A percentile compares a stretch with the other conserved stretches of the same genome.
Conservation (phyloP, 345 rosid genomes). For the Erucastrum elatum region DNA sequence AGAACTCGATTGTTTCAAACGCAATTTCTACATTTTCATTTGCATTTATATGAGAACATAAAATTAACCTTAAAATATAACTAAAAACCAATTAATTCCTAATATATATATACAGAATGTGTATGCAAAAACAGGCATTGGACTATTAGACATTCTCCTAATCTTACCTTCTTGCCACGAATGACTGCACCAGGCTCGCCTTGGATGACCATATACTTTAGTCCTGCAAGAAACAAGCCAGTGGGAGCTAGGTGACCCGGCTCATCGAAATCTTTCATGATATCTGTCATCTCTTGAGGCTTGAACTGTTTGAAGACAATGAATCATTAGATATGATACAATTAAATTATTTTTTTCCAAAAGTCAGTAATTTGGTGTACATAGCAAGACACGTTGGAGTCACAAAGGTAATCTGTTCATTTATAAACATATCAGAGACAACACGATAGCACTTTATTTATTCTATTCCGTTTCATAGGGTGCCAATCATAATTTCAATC, state of each 20-base stretch:
- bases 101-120: background rate
- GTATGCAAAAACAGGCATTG: background rate
- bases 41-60: background rate
- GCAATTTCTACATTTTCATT: background rate
- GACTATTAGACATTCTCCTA: background rate
- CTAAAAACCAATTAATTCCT: background rate
- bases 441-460: background rate
- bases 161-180: conserved; percentile 70
- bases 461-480: background rate
- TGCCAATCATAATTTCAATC: background rate
- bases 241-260: conserved; percentile 72
- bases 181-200: conserved; percentile 65
- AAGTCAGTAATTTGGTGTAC: background rate
- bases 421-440: background rate
- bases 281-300: conserved; percentile 49
- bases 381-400: background rate
- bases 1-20: background rate
- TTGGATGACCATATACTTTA: conserved; percentile 53
- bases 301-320: conserved; percentile 46
- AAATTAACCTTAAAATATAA: background rate
- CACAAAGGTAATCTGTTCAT: background rate
- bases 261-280: conserved; percentile 65
- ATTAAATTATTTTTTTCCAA: background rate
- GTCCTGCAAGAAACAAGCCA: conserved; percentile 56
- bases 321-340: background rate